These are phyloP conservation scores for Penicillium brasilianum DNA, from an alignment of 2,329 filamentous ascomycete species.

Conservation along the genomic window DNA sequence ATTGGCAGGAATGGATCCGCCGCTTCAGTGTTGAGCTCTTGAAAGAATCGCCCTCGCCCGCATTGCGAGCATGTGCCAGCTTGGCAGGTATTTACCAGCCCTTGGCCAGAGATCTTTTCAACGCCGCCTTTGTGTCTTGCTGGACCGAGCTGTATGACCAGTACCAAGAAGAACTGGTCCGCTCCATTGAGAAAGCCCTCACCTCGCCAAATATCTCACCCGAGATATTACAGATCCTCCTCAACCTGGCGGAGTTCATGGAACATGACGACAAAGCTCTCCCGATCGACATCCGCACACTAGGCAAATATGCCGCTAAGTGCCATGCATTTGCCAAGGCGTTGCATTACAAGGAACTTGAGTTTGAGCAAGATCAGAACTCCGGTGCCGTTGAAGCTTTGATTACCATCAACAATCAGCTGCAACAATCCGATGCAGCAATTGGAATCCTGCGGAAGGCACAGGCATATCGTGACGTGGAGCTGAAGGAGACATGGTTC, in stretches of 20 bases:
- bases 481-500: conserved; percentile 97
- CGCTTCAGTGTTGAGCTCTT: conserved; percentile 94
- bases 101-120: conserved; percentile 91
- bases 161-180: conserved; percentile 94
- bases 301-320: conserved; percentile 92
- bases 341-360: conserved; percentile 96
- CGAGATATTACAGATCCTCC: conserved; percentile 88
- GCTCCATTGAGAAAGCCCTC: conserved; percentile 93
- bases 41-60: conserved; percentile 94
- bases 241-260: conserved; percentile 99
- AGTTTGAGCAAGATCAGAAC: conserved; percentile 97
- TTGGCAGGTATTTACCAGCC: conserved; percentile 90
- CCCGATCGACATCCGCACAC: conserved; percentile 92
- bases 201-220: conserved; percentile 95
- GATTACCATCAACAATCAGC: conserved; percentile 98
- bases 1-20: conserved; percentile 99
- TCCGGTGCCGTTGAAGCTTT: conserved; percentile 93
- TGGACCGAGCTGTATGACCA: conserved; percentile 98
- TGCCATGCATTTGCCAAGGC: conserved; percentile 99
- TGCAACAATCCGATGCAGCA: conserved; percentile 97
- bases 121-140: conserved; percentile 97
- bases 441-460: conserved; percentile 97
- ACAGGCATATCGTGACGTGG: conserved; percentile 93
- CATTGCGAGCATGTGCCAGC: conserved; percentile 87
- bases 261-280: conserved; percentile 98